Conservation (phyloP, 1,284 basidiomycete species). For the Papiliotrema flavescens region DNA sequence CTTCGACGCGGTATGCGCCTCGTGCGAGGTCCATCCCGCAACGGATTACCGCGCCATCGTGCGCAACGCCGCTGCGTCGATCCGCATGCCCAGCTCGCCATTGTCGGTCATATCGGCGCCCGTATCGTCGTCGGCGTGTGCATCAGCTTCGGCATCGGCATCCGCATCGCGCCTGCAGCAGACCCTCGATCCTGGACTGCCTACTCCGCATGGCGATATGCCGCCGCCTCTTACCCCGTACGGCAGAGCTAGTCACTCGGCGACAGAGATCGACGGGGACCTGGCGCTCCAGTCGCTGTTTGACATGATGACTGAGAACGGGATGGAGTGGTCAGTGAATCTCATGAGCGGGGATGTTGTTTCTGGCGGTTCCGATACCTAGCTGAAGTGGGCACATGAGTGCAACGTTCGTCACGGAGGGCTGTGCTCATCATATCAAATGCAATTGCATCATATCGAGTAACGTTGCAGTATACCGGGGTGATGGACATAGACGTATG, state of each 20-base stretch:
- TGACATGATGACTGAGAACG: slow-evolving; percentile 3
- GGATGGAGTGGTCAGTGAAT: slow-evolving; percentile 7
- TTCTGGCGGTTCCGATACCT: not conserved
- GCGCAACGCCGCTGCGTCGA: not conserved
- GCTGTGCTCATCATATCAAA: too few relatives aligned
- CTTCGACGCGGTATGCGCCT: not conserved
- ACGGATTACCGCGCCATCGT: not conserved
- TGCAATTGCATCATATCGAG: too few relatives aligned
- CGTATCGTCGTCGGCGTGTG: too few relatives aligned
- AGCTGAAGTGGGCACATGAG: too few relatives aligned
- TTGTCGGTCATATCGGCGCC: not conserved
- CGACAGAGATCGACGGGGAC: not conserved
- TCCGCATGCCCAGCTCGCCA: not conserved
- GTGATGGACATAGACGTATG: too few relatives aligned
- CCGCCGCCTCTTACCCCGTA: too few relatives aligned
- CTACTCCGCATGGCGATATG: too few relatives aligned
- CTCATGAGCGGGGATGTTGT: not conserved
- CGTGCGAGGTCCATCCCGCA: not conserved
- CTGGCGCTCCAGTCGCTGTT: slow-evolving; percentile 1
- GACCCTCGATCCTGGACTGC: too few relatives aligned
- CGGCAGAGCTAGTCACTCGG: not conserved
- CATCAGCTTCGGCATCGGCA: too few relatives aligned
- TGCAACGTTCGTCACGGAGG: too few relatives aligned
- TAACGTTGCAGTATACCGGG: too few relatives aligned
- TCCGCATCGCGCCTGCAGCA: too few relatives aligned